Base-by-base conservation (phyloP, 2,329 filamentous ascomycete species). In the Stemphylium lycopersici region DNA sequence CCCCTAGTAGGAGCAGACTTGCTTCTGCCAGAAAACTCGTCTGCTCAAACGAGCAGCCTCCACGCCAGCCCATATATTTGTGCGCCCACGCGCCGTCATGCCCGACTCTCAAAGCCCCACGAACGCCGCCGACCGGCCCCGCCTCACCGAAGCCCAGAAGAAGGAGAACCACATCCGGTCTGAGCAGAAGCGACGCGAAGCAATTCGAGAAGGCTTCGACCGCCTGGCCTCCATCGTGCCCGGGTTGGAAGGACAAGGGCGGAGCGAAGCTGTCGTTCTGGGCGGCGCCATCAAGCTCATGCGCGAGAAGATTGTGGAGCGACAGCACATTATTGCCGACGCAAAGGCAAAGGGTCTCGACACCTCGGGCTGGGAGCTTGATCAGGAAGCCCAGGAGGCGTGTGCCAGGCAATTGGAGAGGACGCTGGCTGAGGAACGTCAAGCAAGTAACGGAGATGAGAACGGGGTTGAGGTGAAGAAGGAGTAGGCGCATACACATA, bases 201-300 rank as follows among this genome's bases (percentile, higher is more conserved):
- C 89, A 12, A 96, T 96, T 62, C 84, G 92, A 41, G 87, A 90
- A 54, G 90, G 90, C 52, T 96, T 96, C 72, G 91, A 96, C 73
- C 84, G 87, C 31, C 83, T 96, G 22, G 90, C 90, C 13, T 84
- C 87, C 48, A 82, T 96, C 29, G 90, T 96, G 1, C 92, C 92
- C 0, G 91, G 90, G 0, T 81, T 96, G 48, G 84, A 90, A 66
- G 92, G 92, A 0, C 89, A 93, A 68, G 92, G 90, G 1, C 86
- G 91, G 40, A 95, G 90, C 60, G 92, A 96, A 74, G 90, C 90
- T 24, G 81, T 91, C 15, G 91, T 96, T n/a, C 80, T 96, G 18
- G 85, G 87, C 59, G 75, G 74, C 20, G 80, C 79, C 1, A 75
- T 81, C 49, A 71, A 75, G 40, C 75, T 73, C 63, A 76, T 81